Conservation (phyloP, 1,284 basidiomycete species). For the Xanthoconium separans region DNA sequence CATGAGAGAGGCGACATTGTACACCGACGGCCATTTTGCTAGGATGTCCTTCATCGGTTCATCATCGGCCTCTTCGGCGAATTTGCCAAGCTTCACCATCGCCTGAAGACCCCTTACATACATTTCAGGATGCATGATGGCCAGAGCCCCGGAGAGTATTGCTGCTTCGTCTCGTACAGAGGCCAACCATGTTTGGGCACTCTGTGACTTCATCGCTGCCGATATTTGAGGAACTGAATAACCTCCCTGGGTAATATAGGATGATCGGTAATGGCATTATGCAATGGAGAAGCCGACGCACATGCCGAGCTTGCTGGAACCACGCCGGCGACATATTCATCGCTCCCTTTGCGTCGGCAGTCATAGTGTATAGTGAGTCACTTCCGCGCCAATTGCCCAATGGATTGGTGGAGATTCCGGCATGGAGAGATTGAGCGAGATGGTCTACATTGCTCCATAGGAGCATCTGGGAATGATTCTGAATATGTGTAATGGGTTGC, state of each 20-base stretch:
- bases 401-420: background rate
- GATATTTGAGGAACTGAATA: background rate
- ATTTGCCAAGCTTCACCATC: background rate
- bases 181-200: background rate
- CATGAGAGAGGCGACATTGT: background rate
- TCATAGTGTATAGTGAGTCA: background rate
- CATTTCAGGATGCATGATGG: background rate
- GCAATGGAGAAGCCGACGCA: background rate
- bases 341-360: background rate
- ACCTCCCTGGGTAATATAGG: background rate
- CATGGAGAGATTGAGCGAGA: background rate
- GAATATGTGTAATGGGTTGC: too few species aligned
- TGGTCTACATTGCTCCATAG: background rate
- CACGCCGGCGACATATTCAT: background rate
- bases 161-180: background rate
- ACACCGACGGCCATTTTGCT: background rate
- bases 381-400: background rate
- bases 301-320: background rate
- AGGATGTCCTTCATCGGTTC: background rate
- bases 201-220: background rate
- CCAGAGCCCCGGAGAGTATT: background rate
- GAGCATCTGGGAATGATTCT: background rate
- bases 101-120: background rate
- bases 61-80: background rate
- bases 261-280: too few species aligned